These are phyloP conservation scores for Climacium dendroides DNA, from an alignment of 225 moss, liverwort and hornwort species.

Conservation along the genomic window DNA sequence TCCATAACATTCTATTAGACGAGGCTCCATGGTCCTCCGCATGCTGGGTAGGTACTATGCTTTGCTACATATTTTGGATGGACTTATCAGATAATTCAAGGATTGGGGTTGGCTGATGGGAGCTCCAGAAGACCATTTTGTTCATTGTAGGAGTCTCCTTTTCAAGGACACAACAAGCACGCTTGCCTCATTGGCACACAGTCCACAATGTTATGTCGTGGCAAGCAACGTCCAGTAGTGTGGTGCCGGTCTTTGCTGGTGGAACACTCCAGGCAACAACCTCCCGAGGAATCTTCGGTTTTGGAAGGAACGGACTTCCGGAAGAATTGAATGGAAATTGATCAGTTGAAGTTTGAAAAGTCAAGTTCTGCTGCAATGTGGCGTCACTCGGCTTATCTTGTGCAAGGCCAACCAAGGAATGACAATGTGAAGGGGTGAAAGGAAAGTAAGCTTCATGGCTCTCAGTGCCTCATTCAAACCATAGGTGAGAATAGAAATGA, in stretches of 20 bases:
- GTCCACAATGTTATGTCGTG: neutral
- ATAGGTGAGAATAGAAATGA: neutral
- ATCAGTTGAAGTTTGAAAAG: neutral
- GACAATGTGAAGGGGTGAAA: too few species aligned
- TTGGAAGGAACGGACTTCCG: rapidly evolving
- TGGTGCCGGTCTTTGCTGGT: too few species aligned
- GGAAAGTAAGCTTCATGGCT: neutral
- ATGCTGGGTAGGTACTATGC: neutral
- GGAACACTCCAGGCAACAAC: neutral
- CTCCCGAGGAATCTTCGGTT: neutral
- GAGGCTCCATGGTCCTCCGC: too few species aligned
- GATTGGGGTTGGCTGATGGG: too few species aligned
- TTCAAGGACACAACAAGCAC: neutral
- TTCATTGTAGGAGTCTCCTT: neutral
- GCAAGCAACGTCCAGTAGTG: neutral
- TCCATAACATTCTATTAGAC: too few species aligned
- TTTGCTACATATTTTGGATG: neutral
- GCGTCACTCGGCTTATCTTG: too few species aligned
- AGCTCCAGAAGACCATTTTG: neutral
- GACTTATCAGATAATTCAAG: neutral
- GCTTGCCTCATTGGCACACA: too few species aligned
- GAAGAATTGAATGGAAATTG: neutral
- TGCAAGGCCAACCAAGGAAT: too few species aligned
- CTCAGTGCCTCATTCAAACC: neutral
- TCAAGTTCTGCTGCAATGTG: neutral